Evolutionary conservation across 768 basidiomycete species (phyloP).

Genomic region (Lentinula sp.): DNA sequence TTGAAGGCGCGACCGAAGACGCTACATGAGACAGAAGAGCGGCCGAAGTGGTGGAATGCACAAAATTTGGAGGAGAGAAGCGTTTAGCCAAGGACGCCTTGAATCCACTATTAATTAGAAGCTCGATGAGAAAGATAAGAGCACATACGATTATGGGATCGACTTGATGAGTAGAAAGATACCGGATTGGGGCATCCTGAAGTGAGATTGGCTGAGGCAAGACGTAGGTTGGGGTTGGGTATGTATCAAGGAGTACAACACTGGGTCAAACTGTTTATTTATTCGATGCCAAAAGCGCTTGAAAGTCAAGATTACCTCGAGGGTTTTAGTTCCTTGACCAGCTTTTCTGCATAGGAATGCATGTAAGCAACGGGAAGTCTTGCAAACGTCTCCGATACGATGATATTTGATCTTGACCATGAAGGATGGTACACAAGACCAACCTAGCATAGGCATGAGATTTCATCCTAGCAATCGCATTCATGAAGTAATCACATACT

Average conservation of each 20-base stretch:
- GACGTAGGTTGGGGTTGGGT: conserved; percentile 44
- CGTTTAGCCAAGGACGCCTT: conserved; percentile 28
- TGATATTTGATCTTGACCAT: conserved; percentile 39
- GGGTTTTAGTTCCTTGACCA: conserved; percentile 40
- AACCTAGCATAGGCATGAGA: conserved; percentile 25
- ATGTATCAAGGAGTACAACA: conserved; percentile 45
- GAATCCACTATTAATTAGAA: not conserved
- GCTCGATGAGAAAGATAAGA: conserved; percentile 1
- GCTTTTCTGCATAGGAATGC: conserved; percentile 36
- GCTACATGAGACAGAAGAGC: conserved; percentile 39
- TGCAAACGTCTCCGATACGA: conserved; percentile 47
- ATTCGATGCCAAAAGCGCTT: not conserved
- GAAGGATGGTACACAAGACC: conserved; percentile 43
- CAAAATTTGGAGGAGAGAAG: conserved; percentile 52
- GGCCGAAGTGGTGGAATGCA: conserved; percentile 44
- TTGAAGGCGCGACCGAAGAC: conserved; percentile 4
- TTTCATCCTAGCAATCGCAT: not conserved
- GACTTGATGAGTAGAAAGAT: conserved; percentile 30
- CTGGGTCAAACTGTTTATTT: conserved; percentile 19
- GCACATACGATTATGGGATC: not conserved
- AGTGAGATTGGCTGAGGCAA: conserved; percentile 24
- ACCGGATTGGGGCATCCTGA: conserved; percentile 46
- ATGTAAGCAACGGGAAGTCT: conserved; percentile 46
- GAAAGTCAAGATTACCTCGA: conserved; percentile 27
- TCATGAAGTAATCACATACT: conserved; percentile 20